Base-by-base conservation (phyloP, 2,329 filamentous ascomycete genomes). In the Aspergillus sp. region DNA sequence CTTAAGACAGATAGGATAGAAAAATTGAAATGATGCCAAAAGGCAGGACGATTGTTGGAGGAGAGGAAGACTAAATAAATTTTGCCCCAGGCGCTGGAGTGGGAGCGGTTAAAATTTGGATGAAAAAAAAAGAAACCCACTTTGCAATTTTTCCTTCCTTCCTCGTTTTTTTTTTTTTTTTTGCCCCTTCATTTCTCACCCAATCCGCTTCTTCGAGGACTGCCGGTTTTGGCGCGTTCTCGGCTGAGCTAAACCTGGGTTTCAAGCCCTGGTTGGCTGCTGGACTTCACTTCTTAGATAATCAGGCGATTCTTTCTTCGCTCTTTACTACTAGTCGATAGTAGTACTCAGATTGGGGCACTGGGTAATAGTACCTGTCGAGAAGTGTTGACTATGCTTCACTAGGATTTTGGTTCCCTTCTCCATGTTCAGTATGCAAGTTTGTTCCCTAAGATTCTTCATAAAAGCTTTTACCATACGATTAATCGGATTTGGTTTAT, bases 41-140 rank as follows among this genome's bases (percentile, higher is more conserved):
- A 51, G 51, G 47, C 41, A 52, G 49, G 53, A 47, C 51, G 30
- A 54, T n/a, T 57, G 57, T 62, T 47, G 63, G 56, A 59, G 59
- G 58, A 49, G 41, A 50, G 52, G 58, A 54, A 60, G 32, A 59
- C 65, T 61, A 59, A 62, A 66, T 65, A 69, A 62, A 60, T 60
- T 67, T 66, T 57, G 59, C 66, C 60, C 63, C 61, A 53, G 50
- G 49, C 56, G 64, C 59, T 60, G 62, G 65, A 60, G 67, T 66
- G 66, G 67, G 63, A 68, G 61, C 59, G 63, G 61, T 63, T 63
- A 63, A 65, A 64, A 65, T 66, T 65, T 61, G 47, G 55, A 57
- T 60, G 58, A 55, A 60, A 68, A 65, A 61, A 63, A 63, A 63
- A 65, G 53, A 57, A 64, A 59, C 65, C 64, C 67, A 66, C 63